Evolutionary conservation across 495 filamentous ascomycete species (phyloP), one percentile per base, ranked within the genome.

Genomic region (Neurospora sp.): DNA sequence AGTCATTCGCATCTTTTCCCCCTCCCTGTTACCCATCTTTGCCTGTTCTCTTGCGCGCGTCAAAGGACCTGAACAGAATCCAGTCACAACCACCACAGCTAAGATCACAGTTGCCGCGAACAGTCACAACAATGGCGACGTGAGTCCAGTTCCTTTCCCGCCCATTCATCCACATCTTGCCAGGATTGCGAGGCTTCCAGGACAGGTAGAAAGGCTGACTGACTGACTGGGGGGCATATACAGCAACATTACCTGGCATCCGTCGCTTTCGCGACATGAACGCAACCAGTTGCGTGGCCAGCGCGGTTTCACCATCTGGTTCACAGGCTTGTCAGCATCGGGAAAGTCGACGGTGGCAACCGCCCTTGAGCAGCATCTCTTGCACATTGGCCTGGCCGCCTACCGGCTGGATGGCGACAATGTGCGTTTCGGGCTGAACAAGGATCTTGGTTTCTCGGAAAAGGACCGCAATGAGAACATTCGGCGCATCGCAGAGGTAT

Each of bases 201-300:
- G 69, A 22, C 14, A 48, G 35, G 39, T 35, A 59, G 42, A 53
- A 14, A 71, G 69, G 31, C 44, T 70, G 53, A 42, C 40, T 16
- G 31, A 68, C 27, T 48, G 12, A 45, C 42, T 45, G 35, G 18
- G 42, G 44, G 27, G 44, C 22, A 27, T 65, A 72, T 16, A 71
- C 69, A 99, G 96, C 75, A 99, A 99, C 88, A 97, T 99, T 82
- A 98, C 96, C 84, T 98, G 92, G 94, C 96, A 99, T 88, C 88
- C 93, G 45, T 90, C 91, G 77, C 90, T 99, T 77, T 93, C 93
- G 69, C 93, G 93, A 80, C 80, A 82, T 75, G 94, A 98, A 88
- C 94, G 96, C 83, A 91, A 88, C 84, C 76, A 82, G 69, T 84
- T 92, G 78, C 92, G 93, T 81, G 88, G 89, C 78, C 96, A 99